phyloP scores from a whole-genome alignment of 2,329 filamentous ascomycete species.

The Fusarium domesticum region DNA sequence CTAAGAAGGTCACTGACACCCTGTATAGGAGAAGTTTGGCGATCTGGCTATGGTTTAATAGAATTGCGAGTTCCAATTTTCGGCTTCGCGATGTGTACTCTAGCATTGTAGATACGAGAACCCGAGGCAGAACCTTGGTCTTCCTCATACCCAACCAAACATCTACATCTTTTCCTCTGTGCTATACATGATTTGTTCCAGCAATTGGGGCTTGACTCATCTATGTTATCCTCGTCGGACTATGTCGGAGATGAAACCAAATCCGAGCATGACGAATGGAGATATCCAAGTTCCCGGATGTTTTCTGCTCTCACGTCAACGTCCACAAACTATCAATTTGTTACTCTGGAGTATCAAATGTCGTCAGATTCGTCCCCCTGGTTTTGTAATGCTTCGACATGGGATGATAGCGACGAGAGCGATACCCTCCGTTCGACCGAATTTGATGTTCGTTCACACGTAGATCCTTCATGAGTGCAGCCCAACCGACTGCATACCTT shows the following conservation, averaged over 20 bases:
- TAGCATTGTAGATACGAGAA: constrained; percentile 68
- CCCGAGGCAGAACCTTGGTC: constrained; percentile 33
- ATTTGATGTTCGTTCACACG: too few relatives aligned
- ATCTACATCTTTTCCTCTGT: constrained; percentile 26
- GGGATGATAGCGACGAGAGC: too few relatives aligned
- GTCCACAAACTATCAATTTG: too few relatives aligned
- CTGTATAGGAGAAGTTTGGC: constrained; percentile 90
- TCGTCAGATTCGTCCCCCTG: too few relatives aligned
- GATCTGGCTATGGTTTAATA: constrained; percentile 90
- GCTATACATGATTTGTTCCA: constrained; percentile 12
- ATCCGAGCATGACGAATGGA: background rate
- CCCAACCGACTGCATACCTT: too few relatives aligned
- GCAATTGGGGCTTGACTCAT: background rate
- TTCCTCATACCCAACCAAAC: constrained; percentile 32
- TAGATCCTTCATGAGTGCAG: too few relatives aligned
- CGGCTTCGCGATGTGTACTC: constrained; percentile 58
- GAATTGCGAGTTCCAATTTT: constrained; percentile 36
- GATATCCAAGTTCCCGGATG: too few relatives aligned
- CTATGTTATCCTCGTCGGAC: constrained; percentile 1
- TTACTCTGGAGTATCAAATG: too few relatives aligned
- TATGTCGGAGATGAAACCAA: background rate
- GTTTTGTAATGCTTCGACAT: too few relatives aligned
- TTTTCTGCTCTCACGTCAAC: too few relatives aligned
- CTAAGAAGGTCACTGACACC: constrained; percentile 42
- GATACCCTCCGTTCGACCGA: too few relatives aligned